Percentiles rank a stretch among this genome's conserved stretches.
Evolutionary conservation across 306 rosid genomes (phyloP).

Genomic region (Citrullus mucosospermus): DNA sequence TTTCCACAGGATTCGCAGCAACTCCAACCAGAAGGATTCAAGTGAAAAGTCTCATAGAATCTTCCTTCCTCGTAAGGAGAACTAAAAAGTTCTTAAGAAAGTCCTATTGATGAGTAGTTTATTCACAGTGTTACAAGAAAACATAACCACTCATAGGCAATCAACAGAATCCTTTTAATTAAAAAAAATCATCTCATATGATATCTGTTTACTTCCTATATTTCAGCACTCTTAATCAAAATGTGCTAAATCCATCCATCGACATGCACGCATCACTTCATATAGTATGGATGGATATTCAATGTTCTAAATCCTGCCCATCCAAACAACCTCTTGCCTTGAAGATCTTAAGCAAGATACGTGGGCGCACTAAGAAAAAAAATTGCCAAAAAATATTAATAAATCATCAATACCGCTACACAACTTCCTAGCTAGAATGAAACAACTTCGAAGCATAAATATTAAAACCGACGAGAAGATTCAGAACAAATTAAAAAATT

Average conservation of each 20-base stretch:
- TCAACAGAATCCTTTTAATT: background rate
- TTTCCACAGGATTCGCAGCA: slow-evolving; percentile 86
- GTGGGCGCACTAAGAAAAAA: background rate
- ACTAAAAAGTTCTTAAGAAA: slow-evolving; percentile 15
- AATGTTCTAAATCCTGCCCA: background rate
- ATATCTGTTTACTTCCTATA: background rate
- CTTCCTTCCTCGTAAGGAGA: slow-evolving; percentile 82
- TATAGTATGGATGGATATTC: background rate
- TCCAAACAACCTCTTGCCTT: background rate
- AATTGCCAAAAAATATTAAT: background rate
- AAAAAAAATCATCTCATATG: background rate
- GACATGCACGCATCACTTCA: background rate
- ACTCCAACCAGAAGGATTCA: slow-evolving; percentile 88
- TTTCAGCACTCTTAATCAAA: background rate
- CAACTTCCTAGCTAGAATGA: background rate
- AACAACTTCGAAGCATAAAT: background rate
- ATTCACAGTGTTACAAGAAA: background rate
- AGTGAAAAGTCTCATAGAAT: slow-evolving; percentile 80
- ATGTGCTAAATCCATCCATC: background rate
- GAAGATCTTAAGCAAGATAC: background rate
- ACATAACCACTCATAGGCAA: background rate
- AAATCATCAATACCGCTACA: background rate
- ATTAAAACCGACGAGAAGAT: too few species aligned
- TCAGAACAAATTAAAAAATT: too few species aligned
- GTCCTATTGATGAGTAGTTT: background rate